A percentile compares a stretch with the other conserved stretches of the same genome.
Conservation (phyloP, 306 rosid genomes). For the Trichosanthes cucumerina region DNA sequence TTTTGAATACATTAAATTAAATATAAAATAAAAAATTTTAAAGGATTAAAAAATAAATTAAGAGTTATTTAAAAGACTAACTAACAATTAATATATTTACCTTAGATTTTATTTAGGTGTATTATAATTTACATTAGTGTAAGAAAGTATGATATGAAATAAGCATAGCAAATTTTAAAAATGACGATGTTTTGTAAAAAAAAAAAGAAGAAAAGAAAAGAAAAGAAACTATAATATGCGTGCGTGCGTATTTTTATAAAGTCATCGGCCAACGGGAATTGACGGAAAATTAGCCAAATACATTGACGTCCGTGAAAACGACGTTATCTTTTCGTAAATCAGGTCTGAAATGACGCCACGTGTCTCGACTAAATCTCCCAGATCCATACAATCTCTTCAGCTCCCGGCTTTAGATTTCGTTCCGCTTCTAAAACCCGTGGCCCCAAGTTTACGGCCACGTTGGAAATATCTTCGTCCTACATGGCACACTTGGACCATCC, state of each 20-base stretch:
- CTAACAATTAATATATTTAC: too few relatives aligned
- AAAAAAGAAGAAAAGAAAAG: too few relatives aligned
- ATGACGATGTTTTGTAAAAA: too few relatives aligned
- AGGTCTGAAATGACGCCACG: conserved; percentile 14
- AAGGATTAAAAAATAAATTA: too few relatives aligned
- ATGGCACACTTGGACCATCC: conserved; percentile 30
- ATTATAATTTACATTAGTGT: too few relatives aligned
- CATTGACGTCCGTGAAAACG: background rate
- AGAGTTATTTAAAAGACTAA: too few relatives aligned
- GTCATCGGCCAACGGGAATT: background rate
- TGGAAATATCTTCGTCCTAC: conserved; percentile 54
- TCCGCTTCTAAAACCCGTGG: conserved; percentile 26
- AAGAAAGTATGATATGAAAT: too few relatives aligned
- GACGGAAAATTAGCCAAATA: background rate
- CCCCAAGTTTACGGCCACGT: conserved; percentile 18
- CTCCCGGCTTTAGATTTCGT: conserved; percentile 48
- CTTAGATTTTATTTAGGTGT: too few relatives aligned
- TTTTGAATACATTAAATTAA: too few relatives aligned
- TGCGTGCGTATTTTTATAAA: background rate
- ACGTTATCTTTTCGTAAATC: background rate
- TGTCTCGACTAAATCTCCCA: conserved; percentile 30
- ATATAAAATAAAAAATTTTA: too few relatives aligned
- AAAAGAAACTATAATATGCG: background rate
- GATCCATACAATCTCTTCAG: conserved; percentile 20
- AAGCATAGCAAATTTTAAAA: too few relatives aligned